A percentile compares a stretch with the other conserved stretches of the same genome.
Evolutionary conservation across 441 rosid species (phyloP).

Genomic region (Biscutella auriculata): DNA sequence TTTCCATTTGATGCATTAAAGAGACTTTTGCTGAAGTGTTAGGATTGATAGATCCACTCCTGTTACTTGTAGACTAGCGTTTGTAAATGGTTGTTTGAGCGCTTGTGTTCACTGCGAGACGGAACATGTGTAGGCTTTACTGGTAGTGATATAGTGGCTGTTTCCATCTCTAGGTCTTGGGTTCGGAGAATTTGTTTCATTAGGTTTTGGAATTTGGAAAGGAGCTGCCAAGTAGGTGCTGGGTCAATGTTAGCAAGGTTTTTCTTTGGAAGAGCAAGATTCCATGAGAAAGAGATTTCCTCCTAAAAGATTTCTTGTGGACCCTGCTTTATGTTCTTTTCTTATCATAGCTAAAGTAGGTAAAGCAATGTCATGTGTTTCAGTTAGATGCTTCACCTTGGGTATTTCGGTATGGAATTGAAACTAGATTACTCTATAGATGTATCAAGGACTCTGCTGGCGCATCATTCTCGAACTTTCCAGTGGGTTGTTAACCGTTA

Average conservation of each 20-base stretch:
- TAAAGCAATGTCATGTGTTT: background rate
- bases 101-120: slow-evolving; percentile 5
- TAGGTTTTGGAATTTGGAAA: background rate
- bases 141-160: background rate
- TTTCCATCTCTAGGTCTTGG: slow-evolving; percentile 3
- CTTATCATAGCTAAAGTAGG: slow-evolving; percentile 9
- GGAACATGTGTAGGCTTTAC: background rate
- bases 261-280: background rate
- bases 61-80: background rate
- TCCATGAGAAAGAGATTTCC: background rate
- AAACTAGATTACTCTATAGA: background rate
- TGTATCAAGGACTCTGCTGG: background rate
- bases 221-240: background rate
- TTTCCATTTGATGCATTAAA: background rate
- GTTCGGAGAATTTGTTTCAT: background rate
- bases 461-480: background rate
- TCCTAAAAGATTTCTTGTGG: slow-evolving; percentile 11
- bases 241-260: background rate
- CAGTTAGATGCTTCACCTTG: slow-evolving; percentile 1
- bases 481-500: background rate
- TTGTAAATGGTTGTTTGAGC: background rate
- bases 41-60: slow-evolving; percentile 13
- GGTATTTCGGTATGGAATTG: background rate
- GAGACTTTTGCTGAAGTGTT: background rate
- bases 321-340: slow-evolving; percentile 9